These are phyloP conservation scores for Draba incana DNA, from an alignment of 345 rosid species.

Conservation along the genomic window DNA sequence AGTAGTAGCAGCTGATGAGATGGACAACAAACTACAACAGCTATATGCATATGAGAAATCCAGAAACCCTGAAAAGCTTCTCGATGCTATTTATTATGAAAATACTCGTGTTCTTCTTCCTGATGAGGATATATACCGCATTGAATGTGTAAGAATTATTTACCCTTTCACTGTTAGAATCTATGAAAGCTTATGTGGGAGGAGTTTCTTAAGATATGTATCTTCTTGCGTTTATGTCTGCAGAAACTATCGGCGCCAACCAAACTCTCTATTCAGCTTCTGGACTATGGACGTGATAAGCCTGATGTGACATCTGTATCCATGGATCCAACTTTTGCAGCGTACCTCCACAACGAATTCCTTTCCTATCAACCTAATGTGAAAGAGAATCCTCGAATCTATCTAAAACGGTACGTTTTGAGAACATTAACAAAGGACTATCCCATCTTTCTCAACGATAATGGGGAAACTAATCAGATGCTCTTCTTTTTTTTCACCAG, in stretches of 20 bases:
- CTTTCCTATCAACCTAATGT: slow-evolving; percentile 61
- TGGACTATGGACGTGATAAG: slow-evolving; percentile 87
- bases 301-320: slow-evolving; percentile 89
- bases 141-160: slow-evolving; percentile 76
- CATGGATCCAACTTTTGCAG: slow-evolving; percentile 81
- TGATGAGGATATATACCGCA: slow-evolving; percentile 85
- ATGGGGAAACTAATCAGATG: slow-evolving; percentile 7
- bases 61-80: slow-evolving; percentile 66
- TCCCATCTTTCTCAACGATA: background rate
- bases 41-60: slow-evolving; percentile 80
- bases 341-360: slow-evolving; percentile 72
- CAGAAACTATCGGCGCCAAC: slow-evolving; percentile 62
- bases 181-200: background rate
- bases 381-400: slow-evolving; percentile 68
- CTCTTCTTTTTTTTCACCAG: slow-evolving; percentile 48
- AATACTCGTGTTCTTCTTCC: slow-evolving; percentile 86
- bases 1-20: slow-evolving; percentile 78
- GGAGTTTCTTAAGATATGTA: slow-evolving; percentile 1
- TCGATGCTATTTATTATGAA: slow-evolving; percentile 76
- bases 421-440: slow-evolving; percentile 24
- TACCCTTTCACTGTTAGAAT: slow-evolving; percentile 15
- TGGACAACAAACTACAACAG: slow-evolving; percentile 89
- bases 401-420: slow-evolving; percentile 63
- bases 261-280: slow-evolving; percentile 75
- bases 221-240: slow-evolving; percentile 35